Conservation (phyloP, 768 basidiomycete genomes). For the Terana coerulea region DNA sequence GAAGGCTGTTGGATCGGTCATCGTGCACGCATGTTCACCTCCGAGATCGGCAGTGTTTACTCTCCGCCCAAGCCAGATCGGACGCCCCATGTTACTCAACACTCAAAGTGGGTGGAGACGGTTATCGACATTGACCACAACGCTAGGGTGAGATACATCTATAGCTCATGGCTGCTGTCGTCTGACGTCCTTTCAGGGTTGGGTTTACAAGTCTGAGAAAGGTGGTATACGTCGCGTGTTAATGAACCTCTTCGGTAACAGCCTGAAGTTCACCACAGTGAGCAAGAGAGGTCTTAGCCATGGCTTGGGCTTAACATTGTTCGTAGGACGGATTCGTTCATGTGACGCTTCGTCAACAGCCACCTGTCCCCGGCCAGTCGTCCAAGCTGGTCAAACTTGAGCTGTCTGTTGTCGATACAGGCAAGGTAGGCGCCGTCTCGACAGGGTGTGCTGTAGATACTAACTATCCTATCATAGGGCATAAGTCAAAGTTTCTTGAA, state of each 20-base stretch:
- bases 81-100: slow-evolving; percentile 33
- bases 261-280: slow-evolving; percentile 87
- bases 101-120: slow-evolving; percentile 67
- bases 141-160: slow-evolving; percentile 45
- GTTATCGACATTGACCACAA: slow-evolving; percentile 82
- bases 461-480: slow-evolving; percentile 44
- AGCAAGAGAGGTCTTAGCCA: slow-evolving; percentile 20
- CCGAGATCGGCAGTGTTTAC: slow-evolving; percentile 89
- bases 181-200: slow-evolving; percentile 50
- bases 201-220: slow-evolving; percentile 85
- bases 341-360: slow-evolving; percentile 73
- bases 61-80: slow-evolving; percentile 68
- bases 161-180: neutral
- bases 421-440: slow-evolving; percentile 60
- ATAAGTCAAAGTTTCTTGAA: slow-evolving; percentile 92
- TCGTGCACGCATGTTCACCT: slow-evolving; percentile 70
- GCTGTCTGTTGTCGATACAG: slow-evolving; percentile 82
- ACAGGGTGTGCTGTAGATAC: neutral
- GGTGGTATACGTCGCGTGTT: slow-evolving; percentile 88
- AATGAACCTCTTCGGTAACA: slow-evolving; percentile 95
- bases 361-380: slow-evolving; percentile 47
- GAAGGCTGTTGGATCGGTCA: slow-evolving; percentile 96
- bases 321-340: slow-evolving; percentile 84
- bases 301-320: neutral
- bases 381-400: slow-evolving; percentile 71